These are phyloP conservation scores for Backusella tarrabulga DNA, from an alignment of 192 early-diverging fungal genomes.

Conservation along the genomic window DNA sequence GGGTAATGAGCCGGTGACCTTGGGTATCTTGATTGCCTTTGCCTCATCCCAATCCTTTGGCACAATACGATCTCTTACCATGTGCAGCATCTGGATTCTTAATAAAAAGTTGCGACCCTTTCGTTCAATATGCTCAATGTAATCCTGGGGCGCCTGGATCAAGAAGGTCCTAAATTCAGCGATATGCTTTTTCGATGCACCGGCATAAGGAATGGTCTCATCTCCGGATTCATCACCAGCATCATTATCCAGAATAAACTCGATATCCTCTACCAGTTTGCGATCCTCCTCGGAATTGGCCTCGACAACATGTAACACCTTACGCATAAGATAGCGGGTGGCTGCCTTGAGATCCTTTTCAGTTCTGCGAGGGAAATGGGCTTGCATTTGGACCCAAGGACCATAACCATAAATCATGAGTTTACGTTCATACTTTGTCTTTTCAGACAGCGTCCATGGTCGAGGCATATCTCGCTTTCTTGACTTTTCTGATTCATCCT, in stretches of 20 bases:
- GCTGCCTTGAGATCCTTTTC: slow-evolving; percentile 60
- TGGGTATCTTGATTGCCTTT: slow-evolving; percentile 62
- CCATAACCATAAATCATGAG: slow-evolving; percentile 65
- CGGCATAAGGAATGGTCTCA: slow-evolving; percentile 58
- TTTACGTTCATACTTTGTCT: slow-evolving; percentile 55
- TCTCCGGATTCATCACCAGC: slow-evolving; percentile 37
- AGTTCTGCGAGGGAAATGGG: slow-evolving; percentile 55
- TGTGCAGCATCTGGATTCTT: slow-evolving; percentile 74
- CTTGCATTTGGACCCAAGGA: slow-evolving; percentile 61
- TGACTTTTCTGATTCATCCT: slow-evolving; percentile 36
- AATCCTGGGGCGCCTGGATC: slow-evolving; percentile 68
- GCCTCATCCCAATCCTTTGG: slow-evolving; percentile 62
- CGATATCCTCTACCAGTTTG: slow-evolving; percentile 64
- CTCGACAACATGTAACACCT: slow-evolving; percentile 48
- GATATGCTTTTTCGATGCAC: slow-evolving; percentile 63
- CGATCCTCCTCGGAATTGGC: slow-evolving; percentile 52
- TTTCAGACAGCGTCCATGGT: slow-evolving; percentile 52
- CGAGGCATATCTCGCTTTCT: slow-evolving; percentile 36
- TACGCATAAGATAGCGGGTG: slow-evolving; percentile 50
- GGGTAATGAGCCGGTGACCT: slow-evolving; percentile 58
- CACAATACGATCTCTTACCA: slow-evolving; percentile 67
- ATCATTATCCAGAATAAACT: slow-evolving; percentile 42
- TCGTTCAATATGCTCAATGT: slow-evolving; percentile 71
- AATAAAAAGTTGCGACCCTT: slow-evolving; percentile 68
- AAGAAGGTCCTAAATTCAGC: slow-evolving; percentile 70